These are phyloP conservation scores for Eucalyptus coolabah DNA, from an alignment of 345 rosid species.

Conservation along the genomic window DNA sequence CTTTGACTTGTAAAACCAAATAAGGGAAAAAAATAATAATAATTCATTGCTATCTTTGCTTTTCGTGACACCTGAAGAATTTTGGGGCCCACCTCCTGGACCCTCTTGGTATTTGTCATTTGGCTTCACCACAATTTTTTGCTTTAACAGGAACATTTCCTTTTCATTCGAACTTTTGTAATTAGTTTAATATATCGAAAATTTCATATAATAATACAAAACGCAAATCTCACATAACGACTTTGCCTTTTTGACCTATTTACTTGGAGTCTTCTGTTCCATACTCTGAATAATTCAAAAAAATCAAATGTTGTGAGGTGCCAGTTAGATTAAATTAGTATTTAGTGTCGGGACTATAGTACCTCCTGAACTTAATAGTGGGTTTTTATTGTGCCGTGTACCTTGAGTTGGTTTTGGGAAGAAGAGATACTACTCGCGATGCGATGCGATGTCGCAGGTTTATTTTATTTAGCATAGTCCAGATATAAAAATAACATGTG, in stretches of 20 bases:
- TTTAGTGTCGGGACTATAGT: not conserved
- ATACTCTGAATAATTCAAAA: not conserved
- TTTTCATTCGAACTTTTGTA: not conserved
- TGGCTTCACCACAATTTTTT: not conserved
- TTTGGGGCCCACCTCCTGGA: not conserved
- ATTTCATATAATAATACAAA: not conserved
- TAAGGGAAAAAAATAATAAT: rapidly evolving
- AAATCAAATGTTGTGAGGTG: not conserved
- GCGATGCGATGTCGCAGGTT: not conserved
- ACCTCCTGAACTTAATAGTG: not conserved
- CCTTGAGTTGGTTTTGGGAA: not conserved
- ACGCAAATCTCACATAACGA: not conserved
- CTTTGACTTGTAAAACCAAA: not conserved
- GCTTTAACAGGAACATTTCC: not conserved
- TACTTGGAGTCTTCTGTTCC: not conserved
- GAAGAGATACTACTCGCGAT: not conserved
- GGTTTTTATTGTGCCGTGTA: not conserved
- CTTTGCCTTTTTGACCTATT: not conserved
- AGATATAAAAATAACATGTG: not conserved
- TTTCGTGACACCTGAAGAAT: not conserved
- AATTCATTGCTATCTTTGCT: not conserved
- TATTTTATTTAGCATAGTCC: not conserved
- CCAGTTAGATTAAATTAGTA: not conserved
- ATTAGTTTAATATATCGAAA: not conserved
- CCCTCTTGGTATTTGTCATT: not conserved